phyloP scores from a whole-genome alignment of 371 early-diverging fungal species.

The Mortierella sp. region DNA sequence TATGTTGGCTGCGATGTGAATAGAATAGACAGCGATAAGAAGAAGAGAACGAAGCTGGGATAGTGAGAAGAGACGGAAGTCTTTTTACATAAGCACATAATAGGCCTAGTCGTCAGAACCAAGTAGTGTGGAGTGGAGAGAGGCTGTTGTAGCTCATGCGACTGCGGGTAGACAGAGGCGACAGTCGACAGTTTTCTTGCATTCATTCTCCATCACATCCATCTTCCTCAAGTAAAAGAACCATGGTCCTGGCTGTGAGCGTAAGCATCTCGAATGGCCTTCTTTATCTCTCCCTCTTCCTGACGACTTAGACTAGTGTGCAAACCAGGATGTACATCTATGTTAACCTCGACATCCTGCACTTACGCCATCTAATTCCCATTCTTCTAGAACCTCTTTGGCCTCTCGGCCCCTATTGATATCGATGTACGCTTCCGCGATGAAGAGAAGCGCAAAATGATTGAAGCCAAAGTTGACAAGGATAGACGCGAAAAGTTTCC shows the following conservation, averaged over 20 bases:
- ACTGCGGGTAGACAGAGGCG: background rate
- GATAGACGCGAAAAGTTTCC: conserved; percentile 88
- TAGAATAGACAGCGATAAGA: too few relatives aligned
- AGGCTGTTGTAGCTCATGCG: conserved; percentile 12
- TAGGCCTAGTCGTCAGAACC: too few relatives aligned
- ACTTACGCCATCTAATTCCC: background rate
- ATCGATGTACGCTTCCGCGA: conserved; percentile 85
- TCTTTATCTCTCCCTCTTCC: background rate
- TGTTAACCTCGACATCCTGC: background rate
- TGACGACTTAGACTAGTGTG: too few relatives aligned
- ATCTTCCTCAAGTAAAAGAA: conserved; percentile 2
- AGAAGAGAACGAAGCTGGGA: too few relatives aligned
- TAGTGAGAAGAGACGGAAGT: too few relatives aligned
- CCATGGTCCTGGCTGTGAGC: conserved; percentile 47
- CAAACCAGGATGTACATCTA: too few relatives aligned
- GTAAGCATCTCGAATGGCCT: background rate
- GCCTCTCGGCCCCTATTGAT: conserved; percentile 88
- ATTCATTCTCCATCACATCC: background rate
- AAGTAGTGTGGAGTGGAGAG: too few relatives aligned
- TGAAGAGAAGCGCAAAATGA: conserved; percentile 80
- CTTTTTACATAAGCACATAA: too few relatives aligned
- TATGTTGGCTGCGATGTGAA: too few relatives aligned
- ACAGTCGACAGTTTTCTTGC: background rate
- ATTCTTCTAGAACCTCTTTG: conserved; percentile 77
- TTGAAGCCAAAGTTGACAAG: conserved; percentile 93